A percentile compares a stretch with the other conserved stretches of the same genome.
Evolutionary conservation across 768 basidiomycete genomes (phyloP).

Genomic region (Xerocomellus amylosporus): DNA sequence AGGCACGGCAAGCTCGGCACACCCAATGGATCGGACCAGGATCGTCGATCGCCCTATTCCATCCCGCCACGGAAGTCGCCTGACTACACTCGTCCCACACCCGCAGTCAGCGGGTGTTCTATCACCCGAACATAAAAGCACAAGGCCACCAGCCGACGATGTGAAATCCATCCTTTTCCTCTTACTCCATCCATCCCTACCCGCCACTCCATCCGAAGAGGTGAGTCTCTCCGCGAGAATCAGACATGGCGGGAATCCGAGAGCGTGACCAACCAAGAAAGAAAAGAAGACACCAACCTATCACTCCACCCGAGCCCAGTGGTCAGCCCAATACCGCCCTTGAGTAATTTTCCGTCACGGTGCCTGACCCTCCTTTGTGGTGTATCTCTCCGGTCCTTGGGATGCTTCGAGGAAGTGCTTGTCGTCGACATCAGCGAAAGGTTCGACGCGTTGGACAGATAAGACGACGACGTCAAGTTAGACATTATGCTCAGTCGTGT

Average conservation of each 20-base stretch:
- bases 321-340: conserved; percentile 65
- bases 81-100: neutral
- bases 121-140: conserved; percentile 13
- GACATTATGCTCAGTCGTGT: conserved; percentile 29
- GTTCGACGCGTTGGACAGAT: conserved; percentile 27
- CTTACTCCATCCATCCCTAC: neutral
- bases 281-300: conserved; percentile 41
- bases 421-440: conserved; percentile 23
- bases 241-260: neutral
- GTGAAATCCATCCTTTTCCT: neutral
- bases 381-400: conserved; percentile 58
- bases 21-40: neutral
- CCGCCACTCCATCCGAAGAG: neutral
- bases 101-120: conserved; percentile 7
- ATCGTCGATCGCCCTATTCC: conserved; percentile 1
- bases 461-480: conserved; percentile 23
- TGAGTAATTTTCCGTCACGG: conserved; percentile 55
- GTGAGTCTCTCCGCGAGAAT: conserved; percentile 1
- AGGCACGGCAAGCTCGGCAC: conserved; percentile 4
- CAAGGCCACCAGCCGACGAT: neutral
- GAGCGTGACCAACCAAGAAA: neutral
- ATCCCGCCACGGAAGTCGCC: conserved; percentile 1
- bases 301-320: conserved; percentile 77
- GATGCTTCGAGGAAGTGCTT: conserved; percentile 28
- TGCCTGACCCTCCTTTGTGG: conserved; percentile 54